These are phyloP conservation scores for Davidsoniella eucalypti DNA, from an alignment of 2,329 filamentous ascomycete species.

Conservation along the genomic window DNA sequence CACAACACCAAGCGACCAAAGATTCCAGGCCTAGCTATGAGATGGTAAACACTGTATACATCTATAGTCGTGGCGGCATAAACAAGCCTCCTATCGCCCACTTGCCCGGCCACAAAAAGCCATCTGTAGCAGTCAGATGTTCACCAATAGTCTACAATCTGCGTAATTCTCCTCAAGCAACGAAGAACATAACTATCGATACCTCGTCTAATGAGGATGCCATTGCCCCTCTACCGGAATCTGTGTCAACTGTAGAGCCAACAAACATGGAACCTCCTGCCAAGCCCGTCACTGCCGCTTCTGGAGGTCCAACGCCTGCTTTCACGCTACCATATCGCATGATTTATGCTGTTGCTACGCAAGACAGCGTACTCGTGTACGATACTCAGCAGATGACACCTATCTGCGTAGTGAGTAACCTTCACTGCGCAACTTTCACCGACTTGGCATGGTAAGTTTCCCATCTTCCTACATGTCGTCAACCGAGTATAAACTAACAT, in stretches of 20 bases:
- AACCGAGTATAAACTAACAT: not conserved
- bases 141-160: slow-evolving; percentile 80
- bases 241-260: slow-evolving; percentile 7
- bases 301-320: slow-evolving; percentile 47
- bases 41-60: slow-evolving; percentile 92
- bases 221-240: slow-evolving; percentile 66
- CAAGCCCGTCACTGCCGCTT: slow-evolving; percentile 34
- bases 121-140: slow-evolving; percentile 87
- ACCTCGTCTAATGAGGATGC: slow-evolving; percentile 76
- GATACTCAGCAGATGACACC: slow-evolving; percentile 95
- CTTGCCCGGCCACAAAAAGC: slow-evolving; percentile 93
- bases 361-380: slow-evolving; percentile 87
- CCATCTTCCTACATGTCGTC: not conserved
- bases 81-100: slow-evolving; percentile 94
- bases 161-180: slow-evolving; percentile 48
- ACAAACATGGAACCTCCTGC: slow-evolving; percentile 80
- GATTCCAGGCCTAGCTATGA: slow-evolving; percentile 66
- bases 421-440: slow-evolving; percentile 95
- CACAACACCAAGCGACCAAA: slow-evolving; percentile 46
- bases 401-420: slow-evolving; percentile 84
- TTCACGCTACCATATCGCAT: slow-evolving; percentile 86
- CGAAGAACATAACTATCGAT: slow-evolving; percentile 86
- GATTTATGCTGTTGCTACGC: slow-evolving; percentile 91
- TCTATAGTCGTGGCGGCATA: slow-evolving; percentile 89
- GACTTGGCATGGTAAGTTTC: slow-evolving; percentile 73